Percentiles rank a stretch among this genome's conserved stretches.
These are phyloP conservation scores for Penicillium alfredii DNA, from an alignment of 495 filamentous ascomycete genomes.

Conservation along the genomic window DNA sequence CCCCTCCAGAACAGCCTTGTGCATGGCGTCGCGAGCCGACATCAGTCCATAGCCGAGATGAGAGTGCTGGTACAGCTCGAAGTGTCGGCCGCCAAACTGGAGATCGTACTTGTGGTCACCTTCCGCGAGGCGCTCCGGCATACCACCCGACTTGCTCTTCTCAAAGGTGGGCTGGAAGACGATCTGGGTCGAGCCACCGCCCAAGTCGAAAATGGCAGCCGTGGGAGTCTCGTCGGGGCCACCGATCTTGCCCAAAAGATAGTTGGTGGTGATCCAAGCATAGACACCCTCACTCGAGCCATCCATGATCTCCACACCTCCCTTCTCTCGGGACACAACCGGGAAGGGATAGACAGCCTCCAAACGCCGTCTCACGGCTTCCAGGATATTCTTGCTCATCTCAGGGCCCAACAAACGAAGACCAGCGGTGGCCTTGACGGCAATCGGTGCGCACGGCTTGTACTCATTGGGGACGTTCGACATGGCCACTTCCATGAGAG, in stretches of 20 bases:
- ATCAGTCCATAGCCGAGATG: slow-evolving; percentile 97
- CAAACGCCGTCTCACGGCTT: slow-evolving; percentile 76
- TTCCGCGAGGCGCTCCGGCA: slow-evolving; percentile 78
- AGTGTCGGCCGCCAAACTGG: slow-evolving; percentile 81
- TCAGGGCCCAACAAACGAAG: slow-evolving; percentile 79
- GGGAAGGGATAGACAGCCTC: slow-evolving; percentile 91
- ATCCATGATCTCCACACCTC: slow-evolving; percentile 92
- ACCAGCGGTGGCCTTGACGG: slow-evolving; percentile 95
- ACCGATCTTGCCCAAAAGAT: slow-evolving; percentile 95
- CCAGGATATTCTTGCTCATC: slow-evolving; percentile 73
- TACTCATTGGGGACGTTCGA: slow-evolving; percentile 77
- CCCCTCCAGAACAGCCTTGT: slow-evolving; percentile 61
- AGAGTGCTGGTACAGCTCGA: slow-evolving; percentile 96
- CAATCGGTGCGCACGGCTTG: slow-evolving; percentile 80
- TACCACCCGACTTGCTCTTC: slow-evolving; percentile 64
- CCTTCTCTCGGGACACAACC: slow-evolving; percentile 74
- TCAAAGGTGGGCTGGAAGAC: slow-evolving; percentile 96
- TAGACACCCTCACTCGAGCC: slow-evolving; percentile 96
- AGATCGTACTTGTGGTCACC: slow-evolving; percentile 97
- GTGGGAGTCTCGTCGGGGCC: slow-evolving; percentile 83
- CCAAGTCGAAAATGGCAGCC: slow-evolving; percentile 91
- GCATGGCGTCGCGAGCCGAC: slow-evolving; percentile 81
- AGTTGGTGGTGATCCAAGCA: slow-evolving; percentile 98
- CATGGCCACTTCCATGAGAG: slow-evolving; percentile 79
- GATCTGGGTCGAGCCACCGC: slow-evolving; percentile 95